Evolutionary conservation across 2,329 filamentous ascomycete genomes (phyloP).

Genomic region (Microascus cirrosus): DNA sequence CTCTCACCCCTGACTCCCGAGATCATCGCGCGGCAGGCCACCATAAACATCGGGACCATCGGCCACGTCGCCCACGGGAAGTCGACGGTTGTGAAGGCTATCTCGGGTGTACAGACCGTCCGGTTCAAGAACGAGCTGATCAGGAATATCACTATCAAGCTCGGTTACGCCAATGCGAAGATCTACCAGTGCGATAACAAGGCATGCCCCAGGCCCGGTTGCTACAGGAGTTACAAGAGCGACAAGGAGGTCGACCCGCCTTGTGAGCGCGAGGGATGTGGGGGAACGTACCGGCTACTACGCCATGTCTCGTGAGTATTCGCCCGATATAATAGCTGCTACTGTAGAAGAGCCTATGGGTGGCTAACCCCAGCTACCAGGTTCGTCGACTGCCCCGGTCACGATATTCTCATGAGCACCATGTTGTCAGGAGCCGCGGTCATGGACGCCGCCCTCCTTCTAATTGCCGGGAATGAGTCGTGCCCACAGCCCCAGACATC

Average conservation of each 20-base stretch:
- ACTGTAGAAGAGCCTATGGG: background rate
- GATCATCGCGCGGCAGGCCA: conserved; percentile 95
- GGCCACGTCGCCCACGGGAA: conserved; percentile 98
- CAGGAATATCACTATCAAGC: conserved; percentile 98
- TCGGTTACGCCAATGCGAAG: conserved; percentile 98
- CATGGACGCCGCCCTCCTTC: conserved; percentile 94
- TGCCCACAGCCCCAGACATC: conserved; percentile 98
- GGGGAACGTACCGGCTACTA: conserved; percentile 75
- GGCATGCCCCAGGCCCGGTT: conserved; percentile 85
- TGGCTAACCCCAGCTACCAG: conserved; percentile 28
- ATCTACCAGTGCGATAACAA: conserved; percentile 96
- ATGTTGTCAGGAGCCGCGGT: conserved; percentile 99
- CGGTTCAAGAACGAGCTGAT: conserved; percentile 99
- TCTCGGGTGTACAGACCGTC: conserved; percentile 97
- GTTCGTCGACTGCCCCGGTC: conserved; percentile 96
- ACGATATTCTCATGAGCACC: conserved; percentile 99
- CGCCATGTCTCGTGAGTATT: conserved; percentile 82
- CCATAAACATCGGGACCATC: conserved; percentile 98
- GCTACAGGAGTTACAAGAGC: conserved; percentile 95
- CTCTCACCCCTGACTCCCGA: conserved; percentile 84
- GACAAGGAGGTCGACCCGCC: conserved; percentile 97
- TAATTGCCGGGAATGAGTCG: conserved; percentile 96
- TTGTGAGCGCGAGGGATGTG: conserved; percentile 87
- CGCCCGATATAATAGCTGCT: background rate
- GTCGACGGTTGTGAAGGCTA: conserved; percentile 97